These are phyloP conservation scores for Astrothelium macrocarpum DNA, from an alignment of 495 filamentous ascomycete genomes.

Conservation along the genomic window DNA sequence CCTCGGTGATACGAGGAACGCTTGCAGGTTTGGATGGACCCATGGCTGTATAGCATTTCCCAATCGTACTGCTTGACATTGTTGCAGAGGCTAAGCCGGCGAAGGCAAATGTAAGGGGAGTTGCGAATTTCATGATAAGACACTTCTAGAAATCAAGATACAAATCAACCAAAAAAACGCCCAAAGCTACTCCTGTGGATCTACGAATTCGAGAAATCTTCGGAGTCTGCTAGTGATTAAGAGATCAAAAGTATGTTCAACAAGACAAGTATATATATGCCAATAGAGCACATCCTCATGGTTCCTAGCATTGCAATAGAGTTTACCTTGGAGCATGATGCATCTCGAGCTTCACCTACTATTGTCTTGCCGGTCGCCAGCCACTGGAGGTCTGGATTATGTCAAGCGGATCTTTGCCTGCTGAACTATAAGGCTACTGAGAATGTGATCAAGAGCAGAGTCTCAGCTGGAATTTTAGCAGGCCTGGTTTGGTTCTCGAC, in stretches of 20 bases:
- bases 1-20: background rate
- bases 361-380: background rate
- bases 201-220: background rate
- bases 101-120: background rate
- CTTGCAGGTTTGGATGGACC: background rate
- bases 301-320: background rate
- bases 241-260: background rate
- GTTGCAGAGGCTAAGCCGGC: background rate
- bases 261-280: background rate
- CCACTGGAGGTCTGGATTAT: background rate
- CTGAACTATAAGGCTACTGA: background rate
- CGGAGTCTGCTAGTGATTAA: background rate
- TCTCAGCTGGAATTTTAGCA: background rate
- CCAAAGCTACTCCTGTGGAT: background rate
- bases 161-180: background rate
- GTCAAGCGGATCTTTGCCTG: background rate
- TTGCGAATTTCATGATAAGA: background rate
- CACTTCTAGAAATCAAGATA: background rate
- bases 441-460: background rate
- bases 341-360: background rate
- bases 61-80: background rate
- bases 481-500: background rate
- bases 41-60: background rate
- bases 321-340: background rate
- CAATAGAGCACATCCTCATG: background rate